Base-by-base conservation (phyloP, 2,329 filamentous ascomycete genomes). In the Dothiorella sarmentorum region DNA sequence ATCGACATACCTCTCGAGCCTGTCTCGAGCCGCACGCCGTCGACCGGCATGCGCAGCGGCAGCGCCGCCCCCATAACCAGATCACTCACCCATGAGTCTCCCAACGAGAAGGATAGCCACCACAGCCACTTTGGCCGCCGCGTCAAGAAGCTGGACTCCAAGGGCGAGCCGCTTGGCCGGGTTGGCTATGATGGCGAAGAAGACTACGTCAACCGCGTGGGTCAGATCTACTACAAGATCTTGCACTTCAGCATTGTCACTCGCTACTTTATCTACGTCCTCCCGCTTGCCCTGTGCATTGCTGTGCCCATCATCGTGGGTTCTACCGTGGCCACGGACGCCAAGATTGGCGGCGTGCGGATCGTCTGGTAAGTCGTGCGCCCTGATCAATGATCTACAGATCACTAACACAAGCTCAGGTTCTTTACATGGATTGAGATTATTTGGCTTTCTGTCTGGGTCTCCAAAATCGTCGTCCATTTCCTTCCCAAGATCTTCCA, bases 391-490 rank as follows among this genome's bases (percentile, higher is more conserved):
- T 33, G 38, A 58, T 47, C 42, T 43, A 22, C 20, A 47, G 37
- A 22, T 51, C n/a, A 45, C 57, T 59, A 22, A 59, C 24, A 24
- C 13, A 44, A 6, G 11, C 11, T 18, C 35, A 59, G 57, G 57
- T 83, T 87, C 71, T 87, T 85, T 72, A 78, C 79, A 17, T 87
- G 85, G 85, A 74, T 87, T 35, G 84, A 86, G 68, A 78, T 86
- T 45, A 73, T 86, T 56, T 87, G 85, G 85, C 72, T 84, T 35
- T 81, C 80, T 65, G 73, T 87, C 61, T 87, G 85, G 85, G 76
- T 76, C 13, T 82, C 80, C 63, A 87, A 87, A 69, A 73, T 85
- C 49, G 69, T 84, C 24, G 81, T 82, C 6, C 81, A 83, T 64
- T 79, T 81, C 63, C 67, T 87, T 45, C 85, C 85, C 1, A 78